A percentile compares a stretch with the other conserved stretches of the same genome.
Conservation (phyloP, 2,329 filamentous ascomycete genomes). For the Penicillium sp. region DNA sequence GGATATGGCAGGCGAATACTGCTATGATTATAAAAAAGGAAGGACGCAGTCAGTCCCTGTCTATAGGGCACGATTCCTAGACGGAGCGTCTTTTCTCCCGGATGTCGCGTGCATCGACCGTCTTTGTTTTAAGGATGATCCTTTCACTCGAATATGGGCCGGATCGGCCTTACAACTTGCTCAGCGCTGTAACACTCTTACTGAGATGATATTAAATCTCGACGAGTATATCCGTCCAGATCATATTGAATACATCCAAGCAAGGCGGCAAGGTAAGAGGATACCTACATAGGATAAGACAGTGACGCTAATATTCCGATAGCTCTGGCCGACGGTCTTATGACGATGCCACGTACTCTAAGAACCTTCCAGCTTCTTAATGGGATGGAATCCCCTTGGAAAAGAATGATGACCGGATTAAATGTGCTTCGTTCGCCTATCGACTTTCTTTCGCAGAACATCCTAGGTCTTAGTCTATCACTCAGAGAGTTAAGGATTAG, state of each 20-base stretch:
- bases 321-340: slow-evolving; percentile 4
- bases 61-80: slow-evolving; percentile 12
- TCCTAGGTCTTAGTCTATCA: too few relatives aligned
- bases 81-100: slow-evolving; percentile 3
- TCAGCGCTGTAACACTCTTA: slow-evolving; percentile 1
- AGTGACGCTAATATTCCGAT: slow-evolving; percentile 2
- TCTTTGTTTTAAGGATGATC: slow-evolving; percentile 2
- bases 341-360: too few relatives aligned
- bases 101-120: slow-evolving; percentile 4
- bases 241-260: slow-evolving; percentile 6
- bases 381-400: too few relatives aligned
- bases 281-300: background rate
- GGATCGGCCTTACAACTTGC: background rate
- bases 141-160: slow-evolving; percentile 4
- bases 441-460: too few relatives aligned
- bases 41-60: slow-evolving; percentile 3
- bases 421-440: too few relatives aligned
- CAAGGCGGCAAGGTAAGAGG: slow-evolving; percentile 7
- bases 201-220: slow-evolving; percentile 3
- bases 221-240: slow-evolving; percentile 6
- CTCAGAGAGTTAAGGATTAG: too few relatives aligned
- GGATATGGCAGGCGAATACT: background rate
- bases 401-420: too few relatives aligned
- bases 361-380: too few relatives aligned
- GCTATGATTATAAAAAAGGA: background rate